Percentiles rank a stretch among this genome's conserved stretches.
These are phyloP conservation scores for Cucumis cinereus DNA, from an alignment of 306 rosid genomes.

Conservation along the genomic window DNA sequence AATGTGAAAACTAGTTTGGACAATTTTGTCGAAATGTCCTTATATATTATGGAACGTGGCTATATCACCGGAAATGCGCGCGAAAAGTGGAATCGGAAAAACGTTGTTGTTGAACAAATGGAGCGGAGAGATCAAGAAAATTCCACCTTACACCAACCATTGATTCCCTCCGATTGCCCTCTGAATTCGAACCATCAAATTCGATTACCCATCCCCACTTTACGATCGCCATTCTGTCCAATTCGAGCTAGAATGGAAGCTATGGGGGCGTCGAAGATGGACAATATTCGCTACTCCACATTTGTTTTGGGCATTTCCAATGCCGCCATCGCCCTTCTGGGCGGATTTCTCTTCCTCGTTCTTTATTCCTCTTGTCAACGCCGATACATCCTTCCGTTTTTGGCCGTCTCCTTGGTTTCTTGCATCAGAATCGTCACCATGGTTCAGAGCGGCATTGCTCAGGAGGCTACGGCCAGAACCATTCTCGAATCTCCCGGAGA, in stretches of 20 bases:
- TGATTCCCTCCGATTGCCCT: background rate
- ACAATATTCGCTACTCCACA: constrained; percentile 22
- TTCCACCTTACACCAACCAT: background rate
- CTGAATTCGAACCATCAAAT: background rate
- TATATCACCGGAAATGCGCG: background rate
- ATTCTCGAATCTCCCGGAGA: constrained; percentile 29
- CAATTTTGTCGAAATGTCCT: too few species aligned
- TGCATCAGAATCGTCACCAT: constrained; percentile 28
- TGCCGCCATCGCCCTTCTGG: constrained; percentile 13
- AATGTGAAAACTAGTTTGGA: too few species aligned
- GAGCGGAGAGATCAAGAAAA: background rate
- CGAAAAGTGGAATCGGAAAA: background rate
- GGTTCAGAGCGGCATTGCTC: constrained; percentile 49
- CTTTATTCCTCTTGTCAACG: constrained; percentile 20
- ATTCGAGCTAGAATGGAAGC: background rate
- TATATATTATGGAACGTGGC: background rate
- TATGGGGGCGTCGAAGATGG: constrained; percentile 21
- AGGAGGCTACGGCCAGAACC: constrained; percentile 42
- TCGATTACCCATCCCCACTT: background rate
- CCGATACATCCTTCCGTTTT: constrained; percentile 19
- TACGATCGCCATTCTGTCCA: background rate
- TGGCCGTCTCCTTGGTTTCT: constrained; percentile 23
- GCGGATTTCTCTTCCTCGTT: constrained; percentile 18
- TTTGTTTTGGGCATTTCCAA: constrained; percentile 26
- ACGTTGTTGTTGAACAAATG: background rate